Evolutionary conservation across 441 rosid genomes (phyloP).

Genomic region (Jatropha multifida): DNA sequence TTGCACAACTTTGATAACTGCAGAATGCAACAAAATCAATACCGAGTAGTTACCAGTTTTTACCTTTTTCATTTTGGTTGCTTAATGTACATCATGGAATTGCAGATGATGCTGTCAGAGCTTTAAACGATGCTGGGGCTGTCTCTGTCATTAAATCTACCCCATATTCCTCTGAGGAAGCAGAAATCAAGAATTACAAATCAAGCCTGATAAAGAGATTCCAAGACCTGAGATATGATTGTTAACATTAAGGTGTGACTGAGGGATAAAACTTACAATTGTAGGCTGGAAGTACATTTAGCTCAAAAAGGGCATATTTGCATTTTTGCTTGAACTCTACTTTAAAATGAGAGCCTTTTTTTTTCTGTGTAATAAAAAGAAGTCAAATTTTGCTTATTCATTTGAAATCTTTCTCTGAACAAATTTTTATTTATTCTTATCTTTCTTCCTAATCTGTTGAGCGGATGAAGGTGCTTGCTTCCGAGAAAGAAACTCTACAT

Average conservation of each 20-base stretch:
- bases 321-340: not conserved
- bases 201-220: conserved; percentile 66
- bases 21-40: not conserved
- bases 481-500: not conserved
- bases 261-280: not conserved
- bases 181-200: conserved; percentile 53
- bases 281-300: not conserved
- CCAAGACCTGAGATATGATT: conserved; percentile 48
- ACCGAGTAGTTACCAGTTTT: not conserved
- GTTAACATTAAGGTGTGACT: conserved; percentile 23
- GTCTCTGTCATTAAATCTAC: conserved; percentile 48
- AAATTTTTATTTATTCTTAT: not conserved
- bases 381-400: not conserved
- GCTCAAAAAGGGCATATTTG: not conserved
- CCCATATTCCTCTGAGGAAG: conserved; percentile 52
- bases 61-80: not conserved
- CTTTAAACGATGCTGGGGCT: conserved; percentile 63
- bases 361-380: not conserved
- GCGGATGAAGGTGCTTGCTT: not conserved
- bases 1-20: not conserved
- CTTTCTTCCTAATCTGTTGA: not conserved
- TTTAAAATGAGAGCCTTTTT: not conserved
- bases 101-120: conserved; percentile 78
- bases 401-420: not conserved
- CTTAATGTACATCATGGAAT: conserved; percentile 12